These are phyloP conservation scores for Exophiala alcalophila DNA, from an alignment of 2,329 filamentous ascomycete species.

Conservation along the genomic window DNA sequence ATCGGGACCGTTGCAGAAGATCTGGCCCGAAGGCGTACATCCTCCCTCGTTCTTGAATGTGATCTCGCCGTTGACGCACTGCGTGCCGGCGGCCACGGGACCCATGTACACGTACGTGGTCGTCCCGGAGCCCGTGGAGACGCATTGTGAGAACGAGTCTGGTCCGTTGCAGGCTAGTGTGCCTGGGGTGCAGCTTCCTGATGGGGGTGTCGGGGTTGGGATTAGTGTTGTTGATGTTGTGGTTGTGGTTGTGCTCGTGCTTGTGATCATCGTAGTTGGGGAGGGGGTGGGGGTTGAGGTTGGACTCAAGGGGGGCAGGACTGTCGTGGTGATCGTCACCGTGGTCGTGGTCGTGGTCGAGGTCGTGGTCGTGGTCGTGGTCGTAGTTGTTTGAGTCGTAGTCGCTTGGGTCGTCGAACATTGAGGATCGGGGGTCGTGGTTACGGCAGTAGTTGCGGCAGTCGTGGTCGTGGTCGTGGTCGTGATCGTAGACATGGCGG, in stretches of 20 bases:
- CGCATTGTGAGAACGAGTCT: slow-evolving; percentile 39
- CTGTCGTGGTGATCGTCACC: slow-evolving; percentile 3
- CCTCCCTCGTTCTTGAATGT: slow-evolving; percentile 22
- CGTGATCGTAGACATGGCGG: slow-evolving; percentile 1
- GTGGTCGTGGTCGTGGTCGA: background rate
- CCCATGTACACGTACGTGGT: slow-evolving; percentile 27
- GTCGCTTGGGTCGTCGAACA: too few species aligned
- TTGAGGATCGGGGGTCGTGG: too few species aligned
- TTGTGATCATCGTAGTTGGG: slow-evolving; percentile 5
- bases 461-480: background rate
- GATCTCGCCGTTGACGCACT: slow-evolving; percentile 25
- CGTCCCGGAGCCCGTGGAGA: slow-evolving; percentile 22
- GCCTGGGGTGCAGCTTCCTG: slow-evolving; percentile 31
- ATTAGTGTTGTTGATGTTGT: slow-evolving; percentile 10
- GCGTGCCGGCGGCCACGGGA: slow-evolving; percentile 26
- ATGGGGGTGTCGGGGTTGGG: slow-evolving; percentile 9
- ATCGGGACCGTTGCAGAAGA: slow-evolving; percentile 21
- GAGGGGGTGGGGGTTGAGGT: slow-evolving; percentile 5
- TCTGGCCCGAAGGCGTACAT: slow-evolving; percentile 19
- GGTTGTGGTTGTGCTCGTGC: slow-evolving; percentile 6
- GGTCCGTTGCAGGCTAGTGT: slow-evolving; percentile 36
- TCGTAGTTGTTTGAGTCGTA: background rate
- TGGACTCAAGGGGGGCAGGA: slow-evolving; percentile 1
- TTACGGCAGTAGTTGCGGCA: background rate
- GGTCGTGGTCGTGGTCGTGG: background rate